Evolutionary conservation across 2,329 filamentous ascomycete genomes (phyloP), one percentile per base, ranked within the genome.

Genomic region (Fusarium sp.): DNA sequence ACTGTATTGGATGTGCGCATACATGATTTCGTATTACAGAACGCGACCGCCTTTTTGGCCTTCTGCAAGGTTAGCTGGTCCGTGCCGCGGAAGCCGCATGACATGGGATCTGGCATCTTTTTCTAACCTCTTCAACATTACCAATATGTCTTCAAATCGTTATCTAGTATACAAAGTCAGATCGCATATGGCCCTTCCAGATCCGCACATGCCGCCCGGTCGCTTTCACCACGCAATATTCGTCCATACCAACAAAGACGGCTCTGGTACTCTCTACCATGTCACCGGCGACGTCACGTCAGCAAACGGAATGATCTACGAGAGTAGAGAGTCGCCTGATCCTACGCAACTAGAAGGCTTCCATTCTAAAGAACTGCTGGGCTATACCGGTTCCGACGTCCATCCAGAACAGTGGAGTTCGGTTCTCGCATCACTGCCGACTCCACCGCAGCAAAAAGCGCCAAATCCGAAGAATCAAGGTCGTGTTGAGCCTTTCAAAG

Each of bases 281-380:
- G 44, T 60, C 12, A 27, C 11, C 2, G 25, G 44, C 12, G 36
- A 63, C 17, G 14, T 44, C 6, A 63, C 60, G 0, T 60, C 54
- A 3, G 1, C 11, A 5, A 25, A 25, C 1, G 44, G 54, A 8
- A 62, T 62, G 42, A 31, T 1, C 22, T 63, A 63, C 3, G 27
- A 60, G 10, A 31, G 33, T 1, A 44, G 25, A 12, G 18, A 50
- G 6, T 17, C 10, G 0, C 17, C 11, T 3, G 20, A n/a, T 12
- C 36, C 54, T 0, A 17, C 18, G 1, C 7, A 60, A 0, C 13
- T 27, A 2, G 29, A 39, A 8, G 8, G 1, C 1, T 50, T 44
- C 0, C 1, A 50, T 8, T 49, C 5, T 14, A 49, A 35, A 9
- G 17, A 63, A 15, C 4, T 44, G 1, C 6, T 63, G 3, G 54